These are phyloP conservation scores for Aspergillus texensis DNA, from an alignment of 2,329 filamentous ascomycete species.

Conservation along the genomic window DNA sequence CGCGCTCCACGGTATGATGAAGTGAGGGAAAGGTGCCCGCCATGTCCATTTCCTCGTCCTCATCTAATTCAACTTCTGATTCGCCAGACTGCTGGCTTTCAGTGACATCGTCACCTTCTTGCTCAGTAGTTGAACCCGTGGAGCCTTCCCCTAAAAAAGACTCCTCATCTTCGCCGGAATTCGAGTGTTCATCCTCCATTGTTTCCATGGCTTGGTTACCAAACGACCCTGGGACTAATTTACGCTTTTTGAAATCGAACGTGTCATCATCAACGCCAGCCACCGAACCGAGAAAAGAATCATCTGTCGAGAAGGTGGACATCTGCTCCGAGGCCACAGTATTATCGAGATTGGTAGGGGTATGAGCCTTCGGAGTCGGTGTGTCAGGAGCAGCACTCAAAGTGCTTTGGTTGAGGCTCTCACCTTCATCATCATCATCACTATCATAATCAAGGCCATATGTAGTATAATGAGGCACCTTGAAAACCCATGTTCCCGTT, in stretches of 20 bases:
- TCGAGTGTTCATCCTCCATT: conserved; percentile 48
- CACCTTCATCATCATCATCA: conserved; percentile 64
- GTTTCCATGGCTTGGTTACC: conserved; percentile 64
- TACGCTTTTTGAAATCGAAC: conserved; percentile 58
- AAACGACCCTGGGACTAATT: conserved; percentile 77
- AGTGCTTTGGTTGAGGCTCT: conserved; percentile 55
- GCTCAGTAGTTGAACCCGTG: conserved; percentile 74
- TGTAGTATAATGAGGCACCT: conserved; percentile 94
- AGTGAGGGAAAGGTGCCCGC: conserved; percentile 75
- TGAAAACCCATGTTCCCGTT: conserved; percentile 87
- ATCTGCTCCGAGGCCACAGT: conserved; percentile 40
- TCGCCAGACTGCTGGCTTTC: conserved; percentile 60
- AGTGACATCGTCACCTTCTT: conserved; percentile 56
- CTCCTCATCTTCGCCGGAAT: conserved; percentile 46
- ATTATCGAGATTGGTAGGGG: conserved; percentile 30
- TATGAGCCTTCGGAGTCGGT: conserved; percentile 44
- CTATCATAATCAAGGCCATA: conserved; percentile 87
- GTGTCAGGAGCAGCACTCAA: conserved; percentile 56
- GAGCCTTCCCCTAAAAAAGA: conserved; percentile 95
- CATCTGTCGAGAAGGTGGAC: conserved; percentile 44
- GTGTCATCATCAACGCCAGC: conserved; percentile 56
- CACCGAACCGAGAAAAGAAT: conserved; percentile 44
- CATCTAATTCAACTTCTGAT: conserved; percentile 64
- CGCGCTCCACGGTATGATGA: conserved; percentile 76
- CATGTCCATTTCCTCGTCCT: conserved; percentile 79